Evolutionary conservation across 2,329 filamentous ascomycete species (phyloP), one percentile per base, ranked within the genome.

Genomic region (Chrysosphaeria jannelii): DNA sequence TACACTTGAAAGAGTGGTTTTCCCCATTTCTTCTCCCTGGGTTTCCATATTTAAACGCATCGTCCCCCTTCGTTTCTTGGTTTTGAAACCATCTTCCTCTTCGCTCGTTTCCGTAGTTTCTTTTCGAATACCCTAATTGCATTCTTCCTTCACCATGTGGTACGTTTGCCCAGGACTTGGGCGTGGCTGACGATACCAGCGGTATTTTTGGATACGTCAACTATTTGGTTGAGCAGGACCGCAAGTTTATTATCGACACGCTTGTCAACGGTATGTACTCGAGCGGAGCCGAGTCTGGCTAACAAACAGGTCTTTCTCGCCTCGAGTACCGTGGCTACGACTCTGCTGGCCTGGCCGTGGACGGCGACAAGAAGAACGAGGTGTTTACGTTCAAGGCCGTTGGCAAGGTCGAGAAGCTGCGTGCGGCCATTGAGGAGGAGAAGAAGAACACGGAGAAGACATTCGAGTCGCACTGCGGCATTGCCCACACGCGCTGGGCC

Each of bases 241-340:
- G 85, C 47, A 79, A 75, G 51, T 88, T 71, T 53, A 89, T 93
- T 46, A 60, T 93, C 43, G 68, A 91, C 45, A 93, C 81, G 31
- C 60, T 97, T 36, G 71, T 91, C 47, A 91, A 93, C 55, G 81
- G 78, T 78, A 50, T 7, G 16, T 7, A 48, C 67, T 17, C 15
- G 20, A n/a, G n/a, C 22, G 10, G 11, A n/a, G 34, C 39, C 43
- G 34, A 46, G 35, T 17, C 16, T 3, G 12, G 15, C 17, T 24
- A 23, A 29, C 28, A 28, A 31, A 19, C 41, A 90, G 79, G 81
- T 41, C 71, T 93, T 29, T 71, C 76, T 29, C 71, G 85, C 45
- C 71, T 97, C 39, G 85, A 97, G 52, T 97, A 97, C 57, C 74
- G 85, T 48, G 85, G 85, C 36, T 97, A 97, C 48, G 85, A 97